phyloP scores from a whole-genome alignment of 768 basidiomycete species.

The Lactarius sanguifluus region DNA sequence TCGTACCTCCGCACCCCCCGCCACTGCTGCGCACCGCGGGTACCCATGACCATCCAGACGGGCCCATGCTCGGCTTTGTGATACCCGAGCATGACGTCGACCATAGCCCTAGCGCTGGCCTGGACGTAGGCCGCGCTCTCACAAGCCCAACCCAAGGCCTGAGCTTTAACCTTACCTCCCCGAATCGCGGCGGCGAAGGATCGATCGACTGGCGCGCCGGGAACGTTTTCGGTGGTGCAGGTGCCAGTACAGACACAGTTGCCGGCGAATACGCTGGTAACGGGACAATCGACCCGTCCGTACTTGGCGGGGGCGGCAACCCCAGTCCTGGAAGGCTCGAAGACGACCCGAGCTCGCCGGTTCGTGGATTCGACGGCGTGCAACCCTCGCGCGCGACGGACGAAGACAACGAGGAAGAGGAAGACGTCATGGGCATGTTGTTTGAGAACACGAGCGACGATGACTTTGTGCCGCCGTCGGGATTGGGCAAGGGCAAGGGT shows the following conservation, averaged over 20 bases:
- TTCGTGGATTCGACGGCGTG: not conserved
- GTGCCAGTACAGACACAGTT: not conserved
- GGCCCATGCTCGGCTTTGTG: constrained; percentile 20
- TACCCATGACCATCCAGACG: constrained; percentile 12
- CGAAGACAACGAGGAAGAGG: constrained; percentile 9
- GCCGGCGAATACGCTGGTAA: constrained; percentile 17
- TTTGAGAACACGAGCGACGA: not conserved
- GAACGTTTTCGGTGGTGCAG: not conserved
- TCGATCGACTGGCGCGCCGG: constrained; percentile 14
- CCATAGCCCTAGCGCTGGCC: too few relatives aligned
- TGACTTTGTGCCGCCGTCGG: not conserved
- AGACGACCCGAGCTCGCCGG: not conserved
- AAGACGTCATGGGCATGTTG: constrained; percentile 7
- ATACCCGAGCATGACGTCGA: constrained; percentile 3
- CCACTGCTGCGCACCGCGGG: constrained; percentile 1
- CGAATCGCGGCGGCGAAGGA: not conserved
- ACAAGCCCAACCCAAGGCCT: not conserved
- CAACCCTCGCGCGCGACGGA: not conserved
- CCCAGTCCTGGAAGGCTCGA: constrained; percentile 6
- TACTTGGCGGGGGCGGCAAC: constrained; percentile 19
- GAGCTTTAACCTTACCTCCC: not conserved
- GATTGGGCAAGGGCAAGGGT: not conserved
- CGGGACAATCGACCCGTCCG: constrained; percentile 28
- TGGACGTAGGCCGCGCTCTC: not conserved
- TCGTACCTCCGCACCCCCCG: not conserved